Evolutionary conservation across 768 basidiomycete species (phyloP).

Genomic region (Cubamyces sp.): DNA sequence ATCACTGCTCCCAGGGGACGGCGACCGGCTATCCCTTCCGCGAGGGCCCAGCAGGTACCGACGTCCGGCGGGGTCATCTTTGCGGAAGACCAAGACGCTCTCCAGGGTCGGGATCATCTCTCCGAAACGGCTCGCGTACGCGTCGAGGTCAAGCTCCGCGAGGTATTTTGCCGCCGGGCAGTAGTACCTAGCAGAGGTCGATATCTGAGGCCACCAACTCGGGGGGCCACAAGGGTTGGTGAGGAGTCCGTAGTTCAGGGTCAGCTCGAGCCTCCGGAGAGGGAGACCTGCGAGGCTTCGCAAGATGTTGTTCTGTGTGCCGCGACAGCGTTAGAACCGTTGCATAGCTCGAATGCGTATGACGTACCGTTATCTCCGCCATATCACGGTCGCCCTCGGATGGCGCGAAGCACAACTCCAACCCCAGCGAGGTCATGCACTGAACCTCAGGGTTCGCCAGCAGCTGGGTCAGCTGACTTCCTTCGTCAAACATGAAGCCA

Average conservation of each 20-base stretch:
- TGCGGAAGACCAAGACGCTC: not conserved
- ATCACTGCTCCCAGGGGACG: not conserved
- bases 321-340: no score
- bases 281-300: not conserved
- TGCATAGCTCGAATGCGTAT: not conserved
- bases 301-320: not conserved
- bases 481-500: not conserved
- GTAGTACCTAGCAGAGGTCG: not conserved
- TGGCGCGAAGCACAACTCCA: slow-evolving; percentile 8
- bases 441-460: not conserved
- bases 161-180: not conserved
- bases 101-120: not conserved
- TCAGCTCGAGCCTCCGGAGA: slow-evolving; percentile 10
- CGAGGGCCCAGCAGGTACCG: not conserved
- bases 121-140: not conserved
- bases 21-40: not conserved
- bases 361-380: not conserved
- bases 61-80: not conserved
- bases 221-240: not conserved
- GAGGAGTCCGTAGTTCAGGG: slow-evolving; percentile 8
- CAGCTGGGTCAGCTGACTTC: not conserved
- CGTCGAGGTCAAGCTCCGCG: not conserved
- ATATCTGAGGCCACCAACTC: not conserved
- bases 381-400: not conserved
- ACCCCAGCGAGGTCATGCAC: not conserved